Base-by-base conservation (phyloP, 495 filamentous ascomycete species). In the Tetracladium setigerum region DNA sequence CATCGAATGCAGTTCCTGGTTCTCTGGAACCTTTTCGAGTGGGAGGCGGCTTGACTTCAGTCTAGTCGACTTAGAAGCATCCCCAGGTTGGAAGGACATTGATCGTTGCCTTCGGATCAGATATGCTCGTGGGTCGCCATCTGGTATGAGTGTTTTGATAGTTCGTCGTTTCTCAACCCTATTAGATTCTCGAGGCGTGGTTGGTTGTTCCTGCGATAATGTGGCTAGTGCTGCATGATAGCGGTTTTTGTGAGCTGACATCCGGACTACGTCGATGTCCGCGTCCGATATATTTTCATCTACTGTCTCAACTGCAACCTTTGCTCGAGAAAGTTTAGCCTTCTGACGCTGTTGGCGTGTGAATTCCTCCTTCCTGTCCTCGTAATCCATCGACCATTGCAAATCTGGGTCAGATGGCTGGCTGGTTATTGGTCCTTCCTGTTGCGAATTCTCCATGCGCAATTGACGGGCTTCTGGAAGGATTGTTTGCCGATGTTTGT, bases 11-110 rank as follows among this genome's bases (percentile, higher is more conserved):
- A 54, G 63, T 37, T 67, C 48, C 14, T 52, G 53, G 5, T 58
- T 49, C 1, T 41, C 41, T 3, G 65, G 60, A 31, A 62, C 59
- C 8, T 49, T 68, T 44, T 74, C 70, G n/a, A 73, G 53, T 16
- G 72, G 69, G 19, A 72, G 47, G n/a, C 66, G 59, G 30, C 52
- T 63, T n/a, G 65, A 71, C 46, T 65, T 72, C 22, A 67, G 30
- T 11, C 69, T 62, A 35, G 52, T 60, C 17, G 58, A 30, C 46
- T 60, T 67, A 11, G 49, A 52, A 12, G 48, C 50, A 7, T 46
- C 34, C 1, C 39, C 52, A 15, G 13, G 34, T 7, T 40, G 15
- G 13, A 49, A 41, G 19, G 43, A 52, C 11, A 62, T 53, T 1
- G 64, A 67, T 17, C 57, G 64, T 53, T 72, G 67, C 40, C 59